Base-by-base conservation (phyloP, 2,329 filamentous ascomycete genomes). In the Tolypocladium inflatum region DNA sequence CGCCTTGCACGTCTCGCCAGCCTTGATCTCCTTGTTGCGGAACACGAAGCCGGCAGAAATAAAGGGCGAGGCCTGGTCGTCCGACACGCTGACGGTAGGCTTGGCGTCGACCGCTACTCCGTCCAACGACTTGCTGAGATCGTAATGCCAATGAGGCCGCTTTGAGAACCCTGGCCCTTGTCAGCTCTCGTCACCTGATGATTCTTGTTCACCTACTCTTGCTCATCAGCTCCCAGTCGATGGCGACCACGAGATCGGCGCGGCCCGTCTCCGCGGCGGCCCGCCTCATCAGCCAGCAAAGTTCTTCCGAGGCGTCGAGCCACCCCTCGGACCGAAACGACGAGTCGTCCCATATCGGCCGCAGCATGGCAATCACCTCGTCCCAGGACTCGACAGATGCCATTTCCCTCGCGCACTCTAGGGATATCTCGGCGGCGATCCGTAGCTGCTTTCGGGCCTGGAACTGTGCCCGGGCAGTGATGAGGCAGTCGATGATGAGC, bases 211-310 rank as follows among this genome's bases (percentile, higher is more conserved):
- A 75, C 81, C 68, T 71, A 85, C 83, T 76, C 51, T 71, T 78
- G 59, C 83, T 77, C 68, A 87, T 74, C 51, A 88, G 73, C 65
- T 88, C 85, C 82, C 86, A 87, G 65, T 87, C 84, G 55, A 86
- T 80, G 35, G 83, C 77, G 41, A 88, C 71, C 10, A 87, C 76
- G 37, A 86, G 72, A 56, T 82, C 79, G 10, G 77, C 78, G 56
- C 82, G 78, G 9, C 78, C 78, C 53, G 75, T 73, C 60, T 79
- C 73, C 3, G 73, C 74, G 5, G 84, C 84, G 13, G 82, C 84
- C 59, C 77, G 75, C 61, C 85, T 76, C 58, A 87, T 69, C n/a
- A 78, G 73, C 82, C 84, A 87, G 54, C 80, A 78, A 42, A 88
- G 70, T 42, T 86, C 81, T 65, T 87, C 83, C 6, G 78, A 75